Evolutionary conservation across 2,329 filamentous ascomycete species (phyloP), one percentile per base, ranked within the genome.

Genomic region (Fusarium sp.): DNA sequence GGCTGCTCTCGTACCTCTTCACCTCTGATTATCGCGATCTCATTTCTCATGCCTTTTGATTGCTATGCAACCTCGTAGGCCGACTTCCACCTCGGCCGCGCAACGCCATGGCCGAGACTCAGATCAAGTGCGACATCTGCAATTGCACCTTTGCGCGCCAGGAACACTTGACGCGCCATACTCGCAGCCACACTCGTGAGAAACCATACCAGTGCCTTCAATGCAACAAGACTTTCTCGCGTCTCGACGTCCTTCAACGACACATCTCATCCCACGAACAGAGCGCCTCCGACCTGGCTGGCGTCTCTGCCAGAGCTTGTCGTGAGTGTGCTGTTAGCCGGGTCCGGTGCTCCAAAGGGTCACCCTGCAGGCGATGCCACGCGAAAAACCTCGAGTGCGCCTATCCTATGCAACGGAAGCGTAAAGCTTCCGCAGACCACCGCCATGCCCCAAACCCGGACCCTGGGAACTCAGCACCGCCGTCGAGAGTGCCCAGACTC

Each of bases 201-300:
- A 75, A 71, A n/a, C 73, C 73, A 9, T 75, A 61, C 57, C 20
- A 39, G 5, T 75, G 73, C 16, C 5, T 27, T 1, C 39, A 67
- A 50, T 75, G 73, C 39, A 64, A 45, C 9, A 75, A 75, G 29
- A 69, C 67, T 3, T 75, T 75, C 48, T 64, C 73, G 1, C 73
- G 73, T 4, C 64, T 59, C 24, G 73, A 75, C 27, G 70, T 75
- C 14, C 35, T 75, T 4, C 60, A 68, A 11, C 72, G 73, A 5
- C 73, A 76, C 22, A 48, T 56, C 11, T 22, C 57, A 5, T 73
- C 73, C 4, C 73, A 76, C 4, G 27, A 27, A 27, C 50, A n/a
- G 24, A 54, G 11, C 18, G 6, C 50, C 2, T 27, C 29, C 50
- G 24, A 48, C 14, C 20, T 29, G 37, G 27, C 20, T 11, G 13